Evolutionary conservation across 2,329 filamentous ascomycete species (phyloP).

Genomic region (Delphinella strobiligena): DNA sequence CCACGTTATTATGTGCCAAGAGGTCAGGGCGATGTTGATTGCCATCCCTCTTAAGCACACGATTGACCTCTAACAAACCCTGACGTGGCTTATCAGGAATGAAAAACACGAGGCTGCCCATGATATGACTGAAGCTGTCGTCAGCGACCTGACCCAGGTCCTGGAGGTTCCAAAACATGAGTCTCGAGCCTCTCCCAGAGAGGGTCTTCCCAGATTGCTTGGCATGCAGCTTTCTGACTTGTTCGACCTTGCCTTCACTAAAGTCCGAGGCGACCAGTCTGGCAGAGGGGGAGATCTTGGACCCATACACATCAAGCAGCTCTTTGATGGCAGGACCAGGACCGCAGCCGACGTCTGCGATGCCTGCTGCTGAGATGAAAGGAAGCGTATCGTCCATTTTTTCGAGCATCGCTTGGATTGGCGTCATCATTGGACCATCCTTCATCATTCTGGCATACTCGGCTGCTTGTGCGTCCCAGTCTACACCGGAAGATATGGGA

Average conservation of each 20-base stretch:
- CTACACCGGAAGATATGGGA: too few species aligned
- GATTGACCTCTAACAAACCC: constrained; percentile 14
- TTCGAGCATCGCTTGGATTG: constrained; percentile 15
- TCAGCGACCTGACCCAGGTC: constrained; percentile 14
- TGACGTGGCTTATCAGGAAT: constrained; percentile 17
- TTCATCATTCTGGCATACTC: neutral
- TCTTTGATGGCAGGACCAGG: constrained; percentile 17
- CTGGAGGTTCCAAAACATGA: constrained; percentile 15
- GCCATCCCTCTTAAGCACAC: constrained; percentile 16
- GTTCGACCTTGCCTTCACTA: constrained; percentile 19
- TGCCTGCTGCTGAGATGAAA: constrained; percentile 16
- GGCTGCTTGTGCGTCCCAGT: constrained; percentile 1
- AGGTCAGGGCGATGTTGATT: constrained; percentile 14
- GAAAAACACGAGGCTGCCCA: constrained; percentile 22
- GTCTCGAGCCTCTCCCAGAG: constrained; percentile 8
- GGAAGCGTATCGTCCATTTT: constrained; percentile 14
- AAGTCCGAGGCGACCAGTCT: constrained; percentile 18
- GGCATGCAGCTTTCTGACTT: constrained; percentile 11
- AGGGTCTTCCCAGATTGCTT: neutral
- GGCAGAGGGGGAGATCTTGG: constrained; percentile 11
- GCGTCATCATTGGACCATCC: constrained; percentile 3
- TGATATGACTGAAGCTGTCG: constrained; percentile 16
- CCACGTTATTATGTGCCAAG: constrained; percentile 20
- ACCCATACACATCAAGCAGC: constrained; percentile 15
- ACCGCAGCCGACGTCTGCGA: constrained; percentile 22